These are phyloP conservation scores for Neonectria coccinea DNA, from an alignment of 2,329 filamentous ascomycete genomes.

Conservation along the genomic window DNA sequence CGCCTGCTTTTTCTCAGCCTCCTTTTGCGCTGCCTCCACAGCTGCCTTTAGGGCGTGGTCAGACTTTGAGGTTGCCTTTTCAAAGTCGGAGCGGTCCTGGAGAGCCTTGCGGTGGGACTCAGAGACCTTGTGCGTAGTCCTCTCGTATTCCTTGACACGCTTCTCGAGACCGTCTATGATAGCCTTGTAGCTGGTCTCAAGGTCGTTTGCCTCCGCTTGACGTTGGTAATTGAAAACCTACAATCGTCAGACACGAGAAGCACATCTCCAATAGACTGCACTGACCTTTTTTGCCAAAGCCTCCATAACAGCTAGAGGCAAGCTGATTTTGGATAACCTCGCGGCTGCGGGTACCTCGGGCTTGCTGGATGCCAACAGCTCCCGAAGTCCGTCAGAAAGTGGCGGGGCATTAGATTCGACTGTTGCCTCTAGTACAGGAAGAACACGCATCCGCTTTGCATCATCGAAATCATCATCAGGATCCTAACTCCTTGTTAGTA, in stretches of 20 bases:
- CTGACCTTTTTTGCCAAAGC: constrained; percentile 54
- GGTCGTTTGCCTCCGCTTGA: constrained; percentile 41
- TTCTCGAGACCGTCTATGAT: constrained; percentile 58
- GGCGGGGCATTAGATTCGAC: constrained; percentile 46
- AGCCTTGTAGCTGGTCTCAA: constrained; percentile 53
- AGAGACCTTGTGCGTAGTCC: constrained; percentile 59
- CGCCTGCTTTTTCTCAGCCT: constrained; percentile 53
- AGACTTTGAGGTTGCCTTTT: constrained; percentile 59
- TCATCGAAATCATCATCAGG: constrained; percentile 51
- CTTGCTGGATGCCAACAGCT: constrained; percentile 44
- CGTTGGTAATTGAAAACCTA: constrained; percentile 50
- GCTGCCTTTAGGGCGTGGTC: constrained; percentile 48
- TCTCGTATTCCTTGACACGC: constrained; percentile 59
- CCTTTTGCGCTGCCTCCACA: constrained; percentile 44
- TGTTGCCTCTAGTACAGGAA: constrained; percentile 36
- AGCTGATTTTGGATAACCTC: constrained; percentile 40
- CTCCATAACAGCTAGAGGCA: constrained; percentile 54
- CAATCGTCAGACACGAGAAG: constrained; percentile 32
- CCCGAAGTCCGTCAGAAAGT: constrained; percentile 48
- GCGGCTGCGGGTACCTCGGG: constrained; percentile 26
- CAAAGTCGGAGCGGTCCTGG: constrained; percentile 61
- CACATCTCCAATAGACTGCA: not conserved
- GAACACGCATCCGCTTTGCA: constrained; percentile 47
- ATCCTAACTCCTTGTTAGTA: constrained; percentile 25
- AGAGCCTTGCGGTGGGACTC: constrained; percentile 62